Evolutionary conservation across 2,329 filamentous ascomycete species (phyloP).

Genomic region (Scedosporium apiospermum): DNA sequence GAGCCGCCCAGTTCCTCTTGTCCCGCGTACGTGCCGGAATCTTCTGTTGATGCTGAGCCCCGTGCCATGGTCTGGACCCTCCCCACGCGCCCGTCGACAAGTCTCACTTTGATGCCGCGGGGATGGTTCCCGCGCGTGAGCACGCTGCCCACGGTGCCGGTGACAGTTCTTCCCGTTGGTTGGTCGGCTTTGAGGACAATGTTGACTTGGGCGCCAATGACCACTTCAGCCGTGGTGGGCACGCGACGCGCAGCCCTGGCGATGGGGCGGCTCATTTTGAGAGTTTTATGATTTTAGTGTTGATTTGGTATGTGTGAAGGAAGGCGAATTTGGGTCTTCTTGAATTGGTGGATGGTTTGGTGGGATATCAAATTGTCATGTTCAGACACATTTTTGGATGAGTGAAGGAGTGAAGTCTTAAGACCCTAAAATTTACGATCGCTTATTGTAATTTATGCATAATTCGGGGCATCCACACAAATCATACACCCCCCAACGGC

Average conservation of each 20-base stretch:
- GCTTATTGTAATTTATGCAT: too few species aligned
- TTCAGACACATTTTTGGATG: too few species aligned
- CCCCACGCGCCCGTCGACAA: constrained; percentile 62
- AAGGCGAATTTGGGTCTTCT: too few species aligned
- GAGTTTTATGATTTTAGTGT: neutral
- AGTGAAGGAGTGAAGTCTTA: too few species aligned
- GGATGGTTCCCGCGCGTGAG: constrained; percentile 68
- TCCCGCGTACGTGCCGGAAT: neutral
- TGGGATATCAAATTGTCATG: too few species aligned
- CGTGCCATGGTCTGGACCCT: constrained; percentile 56
- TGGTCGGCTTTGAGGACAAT: constrained; percentile 72
- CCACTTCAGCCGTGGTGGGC: constrained; percentile 40
- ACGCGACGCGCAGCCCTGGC: constrained; percentile 18
- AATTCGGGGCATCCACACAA: too few species aligned
- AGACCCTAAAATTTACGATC: too few species aligned
- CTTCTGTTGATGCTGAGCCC: neutral
- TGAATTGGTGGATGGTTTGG: too few species aligned
- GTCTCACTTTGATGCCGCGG: constrained; percentile 68
- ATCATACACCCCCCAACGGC: too few species aligned
- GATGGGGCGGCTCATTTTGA: neutral
- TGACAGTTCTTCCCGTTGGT: constrained; percentile 60
- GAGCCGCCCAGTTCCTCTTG: neutral
- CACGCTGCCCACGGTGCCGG: constrained; percentile 55
- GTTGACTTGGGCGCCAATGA: constrained; percentile 54
- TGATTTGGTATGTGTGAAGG: too few species aligned